A percentile compares a stretch with the other conserved stretches of the same genome.
Conservation (phyloP, 2,329 filamentous ascomycete species). For the Pseudohalonectria lignicola region DNA sequence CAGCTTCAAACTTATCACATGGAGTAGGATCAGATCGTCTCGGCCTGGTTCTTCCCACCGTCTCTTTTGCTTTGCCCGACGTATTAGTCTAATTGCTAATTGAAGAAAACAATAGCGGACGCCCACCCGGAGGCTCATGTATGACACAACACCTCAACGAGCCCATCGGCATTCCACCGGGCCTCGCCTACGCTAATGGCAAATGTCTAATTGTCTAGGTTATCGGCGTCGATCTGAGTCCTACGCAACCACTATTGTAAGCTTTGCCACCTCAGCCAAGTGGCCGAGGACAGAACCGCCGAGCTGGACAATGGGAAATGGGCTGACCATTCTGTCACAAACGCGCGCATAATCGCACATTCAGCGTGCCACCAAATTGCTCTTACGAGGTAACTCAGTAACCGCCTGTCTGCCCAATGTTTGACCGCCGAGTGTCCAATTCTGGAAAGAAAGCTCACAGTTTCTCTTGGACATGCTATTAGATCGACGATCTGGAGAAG, state of each 20-base stretch:
- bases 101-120: constrained; percentile 6
- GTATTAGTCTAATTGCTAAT: too few relatives aligned
- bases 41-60: too few relatives aligned
- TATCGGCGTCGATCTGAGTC: constrained; percentile 12
- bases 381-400: constrained; percentile 4
- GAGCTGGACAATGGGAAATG: too few relatives aligned
- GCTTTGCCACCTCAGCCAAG: background rate
- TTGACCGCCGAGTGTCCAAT: background rate
- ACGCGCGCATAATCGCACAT: background rate
- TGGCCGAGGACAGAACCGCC: too few relatives aligned
- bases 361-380: constrained; percentile 5
- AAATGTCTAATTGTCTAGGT: constrained; percentile 4
- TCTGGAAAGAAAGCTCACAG: background rate
- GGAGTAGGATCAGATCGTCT: too few relatives aligned
- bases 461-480: background rate
- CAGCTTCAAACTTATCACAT: too few relatives aligned
- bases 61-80: background rate
- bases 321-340: too few relatives aligned
- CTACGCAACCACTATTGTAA: constrained; percentile 12
- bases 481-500: constrained; percentile 12
- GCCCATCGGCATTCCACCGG: background rate
- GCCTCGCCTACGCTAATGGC: too few relatives aligned
- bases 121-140: constrained; percentile 10
- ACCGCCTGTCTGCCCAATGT: background rate
- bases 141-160: background rate